Percentiles rank a stretch among this genome's conserved stretches.
Conservation (phyloP, 1,139 yeast species). For the Saccharomyces hybrid region DNA sequence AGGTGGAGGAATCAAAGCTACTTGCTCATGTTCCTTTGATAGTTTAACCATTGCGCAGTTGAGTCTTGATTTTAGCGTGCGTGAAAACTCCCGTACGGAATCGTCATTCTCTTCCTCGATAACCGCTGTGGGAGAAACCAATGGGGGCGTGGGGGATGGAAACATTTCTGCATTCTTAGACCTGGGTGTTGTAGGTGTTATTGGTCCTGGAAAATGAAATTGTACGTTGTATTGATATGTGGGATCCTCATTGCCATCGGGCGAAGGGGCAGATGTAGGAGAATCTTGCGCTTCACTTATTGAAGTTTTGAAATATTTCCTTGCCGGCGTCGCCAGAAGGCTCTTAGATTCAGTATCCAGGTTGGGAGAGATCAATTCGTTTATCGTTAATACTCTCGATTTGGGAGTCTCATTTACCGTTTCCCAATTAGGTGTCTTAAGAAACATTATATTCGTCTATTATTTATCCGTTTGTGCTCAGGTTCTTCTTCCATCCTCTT, state of each 20-base stretch:
- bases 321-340: background rate
- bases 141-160: slow-evolving; percentile 31
- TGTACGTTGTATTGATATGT: background rate
- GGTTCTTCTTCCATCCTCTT: background rate
- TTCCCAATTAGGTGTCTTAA: background rate
- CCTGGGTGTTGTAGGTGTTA: slow-evolving; percentile 33
- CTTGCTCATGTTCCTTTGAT: slow-evolving; percentile 33
- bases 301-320: background rate
- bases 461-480: background rate
- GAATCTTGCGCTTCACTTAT: background rate
- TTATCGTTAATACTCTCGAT: background rate
- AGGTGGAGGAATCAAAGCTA: background rate
- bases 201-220: background rate
- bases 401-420: background rate
- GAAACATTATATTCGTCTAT: background rate
- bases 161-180: slow-evolving; percentile 25
- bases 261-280: background rate
- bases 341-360: background rate
- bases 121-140: slow-evolving; percentile 33
- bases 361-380: background rate
- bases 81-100: slow-evolving; percentile 38
- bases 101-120: slow-evolving; percentile 24
- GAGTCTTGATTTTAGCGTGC: slow-evolving; percentile 39
- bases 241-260: background rate
- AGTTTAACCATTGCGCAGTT: slow-evolving; percentile 42